A percentile compares a stretch with the other conserved stretches of the same genome.
These are phyloP conservation scores for Arabis alpina DNA, from an alignment of 345 rosid genomes.

Conservation along the genomic window DNA sequence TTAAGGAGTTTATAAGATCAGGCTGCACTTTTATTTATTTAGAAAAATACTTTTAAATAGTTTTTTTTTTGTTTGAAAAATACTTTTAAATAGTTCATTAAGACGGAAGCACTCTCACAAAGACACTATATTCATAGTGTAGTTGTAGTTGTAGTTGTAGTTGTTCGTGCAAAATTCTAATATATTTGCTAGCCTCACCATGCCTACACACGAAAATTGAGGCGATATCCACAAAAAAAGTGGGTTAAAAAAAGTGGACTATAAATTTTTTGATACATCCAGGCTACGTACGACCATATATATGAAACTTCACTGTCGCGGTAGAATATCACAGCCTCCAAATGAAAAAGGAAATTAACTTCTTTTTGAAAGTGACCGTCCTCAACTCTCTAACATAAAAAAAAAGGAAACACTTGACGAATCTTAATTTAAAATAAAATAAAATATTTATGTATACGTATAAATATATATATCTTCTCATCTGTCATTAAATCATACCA, in stretches of 20 bases:
- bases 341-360: background rate
- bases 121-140: background rate
- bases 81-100: too few species aligned
- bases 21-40: conserved; percentile 4
- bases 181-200: too few species aligned
- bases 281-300: background rate
- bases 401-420: background rate
- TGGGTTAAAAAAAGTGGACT: background rate
- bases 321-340: background rate
- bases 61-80: too few species aligned
- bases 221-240: background rate
- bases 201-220: background rate
- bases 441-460: too few species aligned
- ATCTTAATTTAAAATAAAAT: too few species aligned
- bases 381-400: background rate
- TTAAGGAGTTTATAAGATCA: conserved; percentile 17
- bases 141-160: background rate
- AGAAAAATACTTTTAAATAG: too few species aligned
- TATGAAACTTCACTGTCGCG: background rate
- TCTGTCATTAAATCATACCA: too few species aligned
- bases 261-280: background rate
- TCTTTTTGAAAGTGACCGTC: conserved; percentile 11
- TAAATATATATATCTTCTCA: too few species aligned
- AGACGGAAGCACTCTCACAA: background rate
- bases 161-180: background rate